Base-by-base conservation (phyloP, 768 basidiomycete species). In the Suillus sp. region DNA sequence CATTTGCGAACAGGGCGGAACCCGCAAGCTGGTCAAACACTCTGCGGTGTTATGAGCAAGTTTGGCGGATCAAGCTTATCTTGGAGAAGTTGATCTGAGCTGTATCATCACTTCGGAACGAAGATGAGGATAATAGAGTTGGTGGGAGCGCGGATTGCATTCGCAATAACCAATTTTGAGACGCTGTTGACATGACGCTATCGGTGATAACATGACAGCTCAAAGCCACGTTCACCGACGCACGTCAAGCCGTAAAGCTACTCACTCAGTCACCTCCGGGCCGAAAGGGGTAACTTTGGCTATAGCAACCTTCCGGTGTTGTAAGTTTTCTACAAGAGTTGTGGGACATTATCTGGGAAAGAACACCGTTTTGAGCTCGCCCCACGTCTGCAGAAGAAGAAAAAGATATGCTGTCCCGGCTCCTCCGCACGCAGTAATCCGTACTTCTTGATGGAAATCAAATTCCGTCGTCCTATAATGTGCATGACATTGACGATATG, bases 311-410 rank as follows among this genome's bases (percentile, higher is more conserved):
- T 55, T 60, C 62, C 50, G 63, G 61, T 8, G 63, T 67, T 61
- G 64, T 62, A 63, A 67, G 66, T 67, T 66, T 68, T 62, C 65
- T 62, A 60, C 66, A 45, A 62, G 62, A 55, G 32, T 55, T 60
- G 69, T 62, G 72, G 66, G 68, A 68, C 62, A 60, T 63, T 61
- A 66, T 62, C 69, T 72, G 68, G 66, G 74, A 74, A 72, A 65
- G 60, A 56, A 74, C 66, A 67, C 73, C 73, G 69, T 69, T 76
- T 76, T 75, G 71, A 74, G 65, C 22, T 59, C 37, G 30, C 61
- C 58, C 60, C 43, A 64, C 57, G 32, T 62, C 56, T 54, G 65
- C 56, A 63, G 56, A 66, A 68, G 65, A 62, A 50, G 55, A 16
- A 38, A 53, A 27, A 54, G 48, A 22, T 59, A 25, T 37, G 22